These are phyloP conservation scores for Mycena haematopus DNA, from an alignment of 768 basidiomycete genomes.

Conservation along the genomic window DNA sequence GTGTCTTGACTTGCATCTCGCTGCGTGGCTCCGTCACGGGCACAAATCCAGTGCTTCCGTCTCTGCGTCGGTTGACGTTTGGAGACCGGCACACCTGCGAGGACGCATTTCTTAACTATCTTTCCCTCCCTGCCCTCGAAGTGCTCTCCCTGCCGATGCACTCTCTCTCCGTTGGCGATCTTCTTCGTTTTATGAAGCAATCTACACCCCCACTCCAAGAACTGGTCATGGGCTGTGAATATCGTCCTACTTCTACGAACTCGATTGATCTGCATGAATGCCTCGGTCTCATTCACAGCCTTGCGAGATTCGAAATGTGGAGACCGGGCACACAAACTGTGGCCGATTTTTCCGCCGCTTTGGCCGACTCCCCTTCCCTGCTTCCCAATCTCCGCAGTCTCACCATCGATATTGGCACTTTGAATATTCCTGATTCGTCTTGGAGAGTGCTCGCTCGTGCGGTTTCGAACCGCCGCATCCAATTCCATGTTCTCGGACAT, in stretches of 20 bases:
- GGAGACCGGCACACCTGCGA: background rate
- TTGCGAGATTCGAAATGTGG: background rate
- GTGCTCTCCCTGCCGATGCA: background rate
- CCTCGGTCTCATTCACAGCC: background rate
- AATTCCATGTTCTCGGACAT: no score
- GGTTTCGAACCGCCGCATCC: no score
- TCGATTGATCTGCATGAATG: background rate
- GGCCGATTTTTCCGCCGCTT: background rate
- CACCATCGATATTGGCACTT: no score
- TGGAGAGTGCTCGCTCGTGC: no score
- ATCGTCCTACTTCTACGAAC: background rate
- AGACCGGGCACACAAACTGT: no score
- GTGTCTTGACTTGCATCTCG: background rate
- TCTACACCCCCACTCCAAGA: background rate
- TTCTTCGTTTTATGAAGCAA: background rate
- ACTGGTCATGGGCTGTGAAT: background rate
- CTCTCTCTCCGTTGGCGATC: background rate
- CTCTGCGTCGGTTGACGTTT: background rate
- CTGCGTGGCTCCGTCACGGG: no score
- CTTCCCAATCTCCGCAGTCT: background rate
- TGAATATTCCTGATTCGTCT: no score
- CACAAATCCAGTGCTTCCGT: background rate
- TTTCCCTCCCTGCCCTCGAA: slow-evolving; percentile 2
- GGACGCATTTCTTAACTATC: background rate
- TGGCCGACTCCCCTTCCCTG: background rate